Conservation (phyloP, 2,329 filamentous ascomycete genomes). For the Eutypella sp. region DNA sequence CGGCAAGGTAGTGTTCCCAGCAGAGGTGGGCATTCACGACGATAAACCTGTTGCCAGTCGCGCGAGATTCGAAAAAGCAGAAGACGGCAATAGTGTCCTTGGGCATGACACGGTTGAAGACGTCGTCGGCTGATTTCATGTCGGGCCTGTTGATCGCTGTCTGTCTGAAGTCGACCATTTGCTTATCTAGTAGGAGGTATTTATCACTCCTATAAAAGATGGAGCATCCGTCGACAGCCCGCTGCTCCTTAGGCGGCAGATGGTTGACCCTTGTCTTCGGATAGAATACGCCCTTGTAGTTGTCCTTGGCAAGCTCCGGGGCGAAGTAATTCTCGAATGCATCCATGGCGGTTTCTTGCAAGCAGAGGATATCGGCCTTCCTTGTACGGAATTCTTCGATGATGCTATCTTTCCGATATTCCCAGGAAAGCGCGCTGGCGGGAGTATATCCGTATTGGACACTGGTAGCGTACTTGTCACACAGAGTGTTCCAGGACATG, state of each 20-base stretch:
- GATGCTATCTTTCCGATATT: constrained; percentile 77
- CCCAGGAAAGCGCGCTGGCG: constrained; percentile 76
- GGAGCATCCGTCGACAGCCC: constrained; percentile 90
- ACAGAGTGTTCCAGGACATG: constrained; percentile 92
- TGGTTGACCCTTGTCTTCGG: constrained; percentile 86
- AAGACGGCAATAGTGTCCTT: constrained; percentile 95
- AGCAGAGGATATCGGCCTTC: constrained; percentile 82
- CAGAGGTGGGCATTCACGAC: constrained; percentile 92
- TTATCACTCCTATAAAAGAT: constrained; percentile 96
- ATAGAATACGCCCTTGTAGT: constrained; percentile 93
- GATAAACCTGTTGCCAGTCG: constrained; percentile 85
- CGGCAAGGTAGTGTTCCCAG: constrained; percentile 86
- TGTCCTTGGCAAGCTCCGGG: constrained; percentile 76
- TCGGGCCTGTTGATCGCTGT: constrained; percentile 92
- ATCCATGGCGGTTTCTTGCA: constrained; percentile 91
- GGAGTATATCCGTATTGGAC: constrained; percentile 88
- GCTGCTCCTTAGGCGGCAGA: constrained; percentile 84
- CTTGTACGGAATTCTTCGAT: constrained; percentile 74
- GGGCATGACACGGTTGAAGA: constrained; percentile 98
- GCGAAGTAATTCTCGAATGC: constrained; percentile 90
- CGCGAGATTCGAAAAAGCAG: constrained; percentile 85
- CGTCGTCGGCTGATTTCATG: constrained; percentile 95
- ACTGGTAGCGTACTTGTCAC: constrained; percentile 84
- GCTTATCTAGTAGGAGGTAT: constrained; percentile 89
- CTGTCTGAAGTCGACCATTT: constrained; percentile 85